Base-by-base conservation (phyloP, 140 eudicot genomes). In the Bidens hawaiensis region DNA sequence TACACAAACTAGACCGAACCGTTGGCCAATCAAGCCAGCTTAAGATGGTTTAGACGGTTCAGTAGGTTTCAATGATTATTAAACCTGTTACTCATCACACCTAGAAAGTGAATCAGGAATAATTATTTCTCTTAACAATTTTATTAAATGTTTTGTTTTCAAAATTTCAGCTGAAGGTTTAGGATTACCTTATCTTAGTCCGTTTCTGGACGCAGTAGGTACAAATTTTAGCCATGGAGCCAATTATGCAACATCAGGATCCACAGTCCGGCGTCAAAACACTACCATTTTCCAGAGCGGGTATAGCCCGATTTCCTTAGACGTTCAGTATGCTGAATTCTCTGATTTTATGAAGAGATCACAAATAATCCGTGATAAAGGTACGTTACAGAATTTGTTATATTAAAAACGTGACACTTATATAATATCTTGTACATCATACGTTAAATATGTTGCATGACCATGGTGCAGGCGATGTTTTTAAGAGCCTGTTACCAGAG, bases 201-300 rank as follows among this genome's bases (percentile, higher is more conserved):
- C 97, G 40, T 90, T 59, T 68, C 76, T 90, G 6, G 91, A 87
- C 40, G 73, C 96, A 11, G 42, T 86, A 28, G 94, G 91, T 47
- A 63, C 96, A n/a, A 87, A 87, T 65, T 90, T 84, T 70, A 90
- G 83, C 62, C 88, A 90, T 64, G 97, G 97, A 45, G 83, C 94
- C 69, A 87, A 90, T 56, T 90, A 67, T 30, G 97, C 97, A 0
- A 84, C 90, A 0, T 81, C 87, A 6, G 97, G 91, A 18, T 82
- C 97, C 5, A 84, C 97, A 0, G 75, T 90, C 52, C 80, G 94
- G 16, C 88, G 82, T 41, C 94, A 77, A 62, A 86, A 83, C 67
- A 76, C 94, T 16, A 81, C 94, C 76, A 81, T 69, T 15, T 67
- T 74, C 42, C 95, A 86, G 68, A 86, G 95, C 36, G 94, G 94